Percentiles rank a stretch among this genome's conserved stretches.
Evolutionary conservation across 2,329 filamentous ascomycete genomes (phyloP).

Genomic region (Phyllosticta citribraziliensis): DNA sequence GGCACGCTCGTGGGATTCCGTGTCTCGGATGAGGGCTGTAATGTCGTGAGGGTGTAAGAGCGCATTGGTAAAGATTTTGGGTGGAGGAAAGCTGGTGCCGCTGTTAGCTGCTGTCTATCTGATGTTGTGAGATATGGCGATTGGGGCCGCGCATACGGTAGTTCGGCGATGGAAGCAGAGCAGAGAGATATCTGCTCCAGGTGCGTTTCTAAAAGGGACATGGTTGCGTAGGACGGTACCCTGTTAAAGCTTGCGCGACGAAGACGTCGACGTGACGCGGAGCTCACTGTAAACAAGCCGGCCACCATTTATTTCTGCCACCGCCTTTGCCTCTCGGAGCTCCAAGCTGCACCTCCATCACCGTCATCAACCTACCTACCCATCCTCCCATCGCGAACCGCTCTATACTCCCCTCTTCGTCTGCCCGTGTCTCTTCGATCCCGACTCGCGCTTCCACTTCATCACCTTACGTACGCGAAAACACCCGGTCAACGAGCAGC

Average conservation of each 20-base stretch:
- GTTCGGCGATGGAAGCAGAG: slow-evolving; percentile 37
- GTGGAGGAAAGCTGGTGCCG: slow-evolving; percentile 62
- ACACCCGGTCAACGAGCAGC: background rate
- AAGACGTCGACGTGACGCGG: background rate
- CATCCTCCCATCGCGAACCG: slow-evolving; percentile 4
- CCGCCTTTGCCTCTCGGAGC: background rate
- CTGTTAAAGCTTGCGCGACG: background rate
- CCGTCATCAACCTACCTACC: background rate
- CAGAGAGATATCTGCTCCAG: slow-evolving; percentile 42
- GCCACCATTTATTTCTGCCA: background rate
- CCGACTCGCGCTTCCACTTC: background rate
- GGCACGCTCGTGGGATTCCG: slow-evolving; percentile 85
- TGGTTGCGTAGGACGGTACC: slow-evolving; percentile 15
- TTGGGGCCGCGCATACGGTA: slow-evolving; percentile 27
- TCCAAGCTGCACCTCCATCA: background rate
- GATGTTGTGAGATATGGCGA: background rate
- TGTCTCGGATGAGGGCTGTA: slow-evolving; percentile 87
- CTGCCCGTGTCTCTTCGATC: background rate
- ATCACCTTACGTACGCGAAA: slow-evolving; percentile 11
- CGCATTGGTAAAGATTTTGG: slow-evolving; percentile 94
- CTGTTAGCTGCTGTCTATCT: background rate
- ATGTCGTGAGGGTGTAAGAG: slow-evolving; percentile 84
- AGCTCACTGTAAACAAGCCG: background rate
- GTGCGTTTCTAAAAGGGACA: slow-evolving; percentile 38
- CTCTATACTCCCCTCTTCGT: background rate